Percentiles rank a stretch among this genome's conserved stretches.
Conservation (phyloP, 2,329 filamentous ascomycete genomes). For the Westerdykella sp. region DNA sequence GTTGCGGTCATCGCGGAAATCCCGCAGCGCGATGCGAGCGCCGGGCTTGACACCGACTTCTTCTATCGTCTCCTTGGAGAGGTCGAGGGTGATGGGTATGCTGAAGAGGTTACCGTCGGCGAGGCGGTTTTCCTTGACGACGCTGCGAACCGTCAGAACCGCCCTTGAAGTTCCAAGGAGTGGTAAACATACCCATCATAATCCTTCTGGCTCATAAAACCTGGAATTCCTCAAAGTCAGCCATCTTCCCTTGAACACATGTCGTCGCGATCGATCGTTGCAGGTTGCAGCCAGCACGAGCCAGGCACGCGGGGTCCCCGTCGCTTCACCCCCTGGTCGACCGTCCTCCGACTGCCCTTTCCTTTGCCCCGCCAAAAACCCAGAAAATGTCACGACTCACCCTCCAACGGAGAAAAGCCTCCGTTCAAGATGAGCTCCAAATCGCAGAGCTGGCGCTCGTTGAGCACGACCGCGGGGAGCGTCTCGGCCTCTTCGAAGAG, state of each 20-base stretch:
- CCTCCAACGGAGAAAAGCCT: slow-evolving; percentile 95
- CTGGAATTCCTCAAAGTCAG: slow-evolving; percentile 42
- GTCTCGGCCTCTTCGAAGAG: slow-evolving; percentile 78
- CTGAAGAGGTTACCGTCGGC: slow-evolving; percentile 84
- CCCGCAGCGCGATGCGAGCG: slow-evolving; percentile 77
- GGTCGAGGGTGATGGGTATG: slow-evolving; percentile 94
- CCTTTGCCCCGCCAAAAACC: slow-evolving; percentile 4
- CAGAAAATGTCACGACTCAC: slow-evolving; percentile 48
- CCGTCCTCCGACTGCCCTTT: neutral
- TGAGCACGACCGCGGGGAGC: slow-evolving; percentile 76
- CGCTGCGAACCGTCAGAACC: slow-evolving; percentile 46
- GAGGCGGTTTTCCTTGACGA: slow-evolving; percentile 82
- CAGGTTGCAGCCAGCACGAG: no score
- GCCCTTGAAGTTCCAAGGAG: neutral
- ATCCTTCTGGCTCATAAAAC: slow-evolving; percentile 96
- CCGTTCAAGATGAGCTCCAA: slow-evolving; percentile 95
- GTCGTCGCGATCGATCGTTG: neutral
- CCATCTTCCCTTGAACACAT: neutral
- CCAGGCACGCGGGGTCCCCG: slow-evolving; percentile 26
- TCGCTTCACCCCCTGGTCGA: neutral
- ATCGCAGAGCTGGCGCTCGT: slow-evolving; percentile 94
- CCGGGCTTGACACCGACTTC: slow-evolving; percentile 70
- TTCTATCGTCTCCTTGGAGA: slow-evolving; percentile 68
- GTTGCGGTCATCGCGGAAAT: slow-evolving; percentile 94
- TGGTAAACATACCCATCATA: slow-evolving; percentile 69